Percentiles rank a stretch among this genome's conserved stretches.
Evolutionary conservation across 768 basidiomycete genomes (phyloP).

Genomic region (Cystobasidium onofrii): DNA sequence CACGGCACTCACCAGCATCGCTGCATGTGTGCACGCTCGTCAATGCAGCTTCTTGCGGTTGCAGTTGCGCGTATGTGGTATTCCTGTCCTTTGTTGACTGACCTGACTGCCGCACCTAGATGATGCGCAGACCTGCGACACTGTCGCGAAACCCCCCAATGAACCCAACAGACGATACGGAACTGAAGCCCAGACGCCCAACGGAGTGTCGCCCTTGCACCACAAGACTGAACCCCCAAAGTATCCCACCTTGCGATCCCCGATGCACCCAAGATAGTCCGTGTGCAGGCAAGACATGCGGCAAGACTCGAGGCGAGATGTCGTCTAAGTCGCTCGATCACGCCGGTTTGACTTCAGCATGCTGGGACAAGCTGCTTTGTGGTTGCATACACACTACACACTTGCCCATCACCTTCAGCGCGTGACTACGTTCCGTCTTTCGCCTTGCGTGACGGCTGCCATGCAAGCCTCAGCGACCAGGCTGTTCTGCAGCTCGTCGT

Average conservation of each 20-base stretch:
- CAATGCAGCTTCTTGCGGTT: no score
- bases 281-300: background rate
- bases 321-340: background rate
- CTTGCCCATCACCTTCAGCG: no score
- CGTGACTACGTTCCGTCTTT: no score
- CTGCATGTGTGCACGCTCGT: background rate
- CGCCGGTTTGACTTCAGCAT: background rate
- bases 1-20: background rate
- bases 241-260: background rate
- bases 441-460: background rate
- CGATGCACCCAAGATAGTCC: background rate
- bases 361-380: background rate
- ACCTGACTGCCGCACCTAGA: no score
- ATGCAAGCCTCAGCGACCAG: background rate
- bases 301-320: background rate
- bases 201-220: background rate
- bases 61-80: background rate
- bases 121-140: background rate
- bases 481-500: constrained; percentile 8
- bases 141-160: background rate
- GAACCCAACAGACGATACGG: background rate
- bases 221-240: background rate
- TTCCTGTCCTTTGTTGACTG: background rate
- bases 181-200: background rate
- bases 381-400: background rate